Evolutionary conservation across 2,329 filamentous ascomycete genomes (phyloP).

Genomic region (Fusarium verrucosum): DNA sequence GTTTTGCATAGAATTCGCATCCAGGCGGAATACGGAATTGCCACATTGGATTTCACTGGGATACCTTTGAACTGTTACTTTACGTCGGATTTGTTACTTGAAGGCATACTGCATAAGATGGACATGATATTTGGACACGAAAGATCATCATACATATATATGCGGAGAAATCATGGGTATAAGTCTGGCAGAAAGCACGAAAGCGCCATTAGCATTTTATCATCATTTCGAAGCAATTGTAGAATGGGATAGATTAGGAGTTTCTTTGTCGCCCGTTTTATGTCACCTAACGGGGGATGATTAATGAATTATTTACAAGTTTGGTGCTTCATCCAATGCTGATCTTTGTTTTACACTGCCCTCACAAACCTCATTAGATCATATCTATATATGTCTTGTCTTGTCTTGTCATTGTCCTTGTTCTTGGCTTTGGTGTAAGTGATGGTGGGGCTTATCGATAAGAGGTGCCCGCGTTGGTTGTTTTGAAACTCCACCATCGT

Average conservation of each 20-base stretch:
- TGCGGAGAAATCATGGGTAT: slow-evolving; percentile 14
- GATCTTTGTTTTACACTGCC: not conserved
- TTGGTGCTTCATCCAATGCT: not conserved
- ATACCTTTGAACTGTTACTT: slow-evolving; percentile 48
- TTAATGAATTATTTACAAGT: not conserved
- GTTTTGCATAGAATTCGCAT: slow-evolving; percentile 42
- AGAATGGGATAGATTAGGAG: slow-evolving; percentile 21
- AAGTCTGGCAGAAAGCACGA: slow-evolving; percentile 15
- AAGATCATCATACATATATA: slow-evolving; percentile 27
- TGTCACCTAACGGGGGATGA: not conserved
- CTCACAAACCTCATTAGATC: not conserved
- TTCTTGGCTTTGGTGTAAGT: slow-evolving; percentile 2
- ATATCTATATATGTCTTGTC: too few relatives aligned
- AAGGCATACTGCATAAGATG: slow-evolving; percentile 13
- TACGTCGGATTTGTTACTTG: slow-evolving; percentile 35
- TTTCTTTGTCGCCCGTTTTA: not conserved
- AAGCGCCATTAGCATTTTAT: slow-evolving; percentile 22
- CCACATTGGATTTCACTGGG: slow-evolving; percentile 36
- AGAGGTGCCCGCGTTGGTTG: slow-evolving; percentile 23
- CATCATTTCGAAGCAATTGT: slow-evolving; percentile 22
- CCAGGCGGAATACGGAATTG: slow-evolving; percentile 26
- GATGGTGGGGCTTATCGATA: slow-evolving; percentile 30
- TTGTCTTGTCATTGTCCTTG: not conserved
- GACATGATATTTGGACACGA: slow-evolving; percentile 16
- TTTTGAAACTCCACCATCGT: slow-evolving; percentile 33